Percentiles rank a stretch among this genome's conserved stretches.
Evolutionary conservation across 352 stramenopile species (phyloP).

Genomic region (Pythium periplocum): DNA sequence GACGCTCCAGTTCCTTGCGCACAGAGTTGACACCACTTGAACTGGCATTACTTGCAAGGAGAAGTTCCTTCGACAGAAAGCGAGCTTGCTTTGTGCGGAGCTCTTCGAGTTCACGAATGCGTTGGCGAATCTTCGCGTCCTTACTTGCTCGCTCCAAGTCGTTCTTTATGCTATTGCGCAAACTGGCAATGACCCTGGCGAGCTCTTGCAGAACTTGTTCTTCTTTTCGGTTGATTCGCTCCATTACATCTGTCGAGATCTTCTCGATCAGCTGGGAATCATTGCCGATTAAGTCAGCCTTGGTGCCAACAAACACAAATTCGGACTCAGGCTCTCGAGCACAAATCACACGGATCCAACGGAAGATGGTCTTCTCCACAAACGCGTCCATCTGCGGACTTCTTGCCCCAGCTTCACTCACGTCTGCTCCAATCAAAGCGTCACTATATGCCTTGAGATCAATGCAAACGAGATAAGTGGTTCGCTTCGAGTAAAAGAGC

Average conservation of each 20-base stretch:
- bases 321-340: conserved; percentile 5
- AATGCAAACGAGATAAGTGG: conserved; percentile 13
- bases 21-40: neutral
- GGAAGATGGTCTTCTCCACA: conserved; percentile 10
- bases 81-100: neutral
- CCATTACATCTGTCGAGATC: neutral
- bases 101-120: neutral
- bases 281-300: conserved; percentile 1
- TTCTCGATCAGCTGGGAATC: neutral
- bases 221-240: neutral
- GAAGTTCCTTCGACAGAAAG: neutral
- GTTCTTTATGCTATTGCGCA: neutral
- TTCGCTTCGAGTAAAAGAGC: conserved; percentile 11
- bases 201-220: neutral
- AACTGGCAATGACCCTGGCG: neutral
- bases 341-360: conserved; percentile 3
- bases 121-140: neutral
- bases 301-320: conserved; percentile 15
- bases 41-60: conserved; percentile 5
- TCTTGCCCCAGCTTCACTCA: neutral
- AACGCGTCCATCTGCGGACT: conserved; percentile 9
- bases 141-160: neutral
- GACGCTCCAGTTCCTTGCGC: neutral
- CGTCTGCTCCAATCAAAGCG: neutral
- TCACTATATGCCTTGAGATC: conserved; percentile 3